phyloP scores from a whole-genome alignment of 2,329 filamentous ascomycete species.

The Scytalidium sp. region DNA sequence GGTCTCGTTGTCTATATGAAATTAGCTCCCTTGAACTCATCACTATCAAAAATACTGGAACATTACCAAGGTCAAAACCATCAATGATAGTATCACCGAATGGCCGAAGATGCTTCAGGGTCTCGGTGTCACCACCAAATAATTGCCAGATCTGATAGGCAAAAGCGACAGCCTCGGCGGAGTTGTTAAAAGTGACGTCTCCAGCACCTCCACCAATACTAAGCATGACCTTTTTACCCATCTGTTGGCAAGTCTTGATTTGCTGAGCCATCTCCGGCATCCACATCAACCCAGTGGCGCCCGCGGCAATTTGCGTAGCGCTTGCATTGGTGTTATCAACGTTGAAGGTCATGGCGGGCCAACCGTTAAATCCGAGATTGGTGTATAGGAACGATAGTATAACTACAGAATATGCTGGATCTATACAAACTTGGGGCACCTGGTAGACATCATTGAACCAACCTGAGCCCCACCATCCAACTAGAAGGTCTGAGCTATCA shows the following conservation, averaged over 20 bases:
- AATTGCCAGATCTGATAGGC: slow-evolving; percentile 31
- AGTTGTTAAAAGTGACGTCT: slow-evolving; percentile 24
- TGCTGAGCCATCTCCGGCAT: slow-evolving; percentile 31
- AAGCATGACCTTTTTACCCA: slow-evolving; percentile 36
- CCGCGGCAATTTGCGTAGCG: slow-evolving; percentile 29
- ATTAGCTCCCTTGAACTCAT: not conserved
- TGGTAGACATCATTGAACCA: no score
- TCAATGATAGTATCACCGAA: slow-evolving; percentile 30
- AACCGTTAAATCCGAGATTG: no score
- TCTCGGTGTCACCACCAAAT: slow-evolving; percentile 26
- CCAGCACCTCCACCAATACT: slow-evolving; percentile 30
- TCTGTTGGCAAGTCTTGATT: slow-evolving; percentile 30
- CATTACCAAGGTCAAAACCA: slow-evolving; percentile 34
- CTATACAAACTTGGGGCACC: no score
- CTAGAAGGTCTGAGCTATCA: no score
- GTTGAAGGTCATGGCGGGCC: no score
- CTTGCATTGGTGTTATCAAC: no score
- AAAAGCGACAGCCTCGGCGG: slow-evolving; percentile 25
- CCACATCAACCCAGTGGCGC: slow-evolving; percentile 34
- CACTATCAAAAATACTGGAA: not conserved
- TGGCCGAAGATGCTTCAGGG: no score
- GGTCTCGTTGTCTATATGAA: slow-evolving; percentile 30
- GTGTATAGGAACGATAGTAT: no score
- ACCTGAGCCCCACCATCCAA: no score
- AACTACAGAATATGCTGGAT: no score